Evolutionary conservation across 441 rosid species (phyloP).

Genomic region (Gossypium davidsonii): DNA sequence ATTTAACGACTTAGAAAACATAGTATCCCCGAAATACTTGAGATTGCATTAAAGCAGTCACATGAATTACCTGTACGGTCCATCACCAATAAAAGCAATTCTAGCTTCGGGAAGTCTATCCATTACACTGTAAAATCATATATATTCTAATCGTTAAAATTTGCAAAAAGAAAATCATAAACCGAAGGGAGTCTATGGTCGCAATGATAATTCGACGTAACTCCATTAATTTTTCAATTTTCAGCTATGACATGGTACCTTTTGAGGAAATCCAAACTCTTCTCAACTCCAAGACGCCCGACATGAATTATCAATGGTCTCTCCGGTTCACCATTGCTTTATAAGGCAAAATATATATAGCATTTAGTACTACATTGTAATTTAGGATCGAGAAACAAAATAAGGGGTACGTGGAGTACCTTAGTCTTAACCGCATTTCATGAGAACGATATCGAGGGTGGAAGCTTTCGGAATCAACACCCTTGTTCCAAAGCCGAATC

Average conservation of each 20-base stretch:
- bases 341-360: slow-evolving; percentile 17
- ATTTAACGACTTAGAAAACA: background rate
- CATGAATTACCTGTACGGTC: slow-evolving; percentile 68
- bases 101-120: slow-evolving; percentile 84
- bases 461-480: slow-evolving; percentile 91
- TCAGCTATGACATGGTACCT: slow-evolving; percentile 27
- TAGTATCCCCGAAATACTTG: background rate
- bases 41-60: background rate
- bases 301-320: slow-evolving; percentile 86
- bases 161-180: background rate
- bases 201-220: background rate
- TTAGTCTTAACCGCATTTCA: slow-evolving; percentile 80
- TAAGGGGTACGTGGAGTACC: slow-evolving; percentile 25
- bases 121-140: slow-evolving; percentile 61
- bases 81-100: slow-evolving; percentile 91
- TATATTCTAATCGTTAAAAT: slow-evolving; percentile 2
- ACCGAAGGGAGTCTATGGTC: background rate
- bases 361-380: background rate
- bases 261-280: slow-evolving; percentile 87
- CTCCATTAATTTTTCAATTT: background rate
- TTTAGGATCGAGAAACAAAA: slow-evolving; percentile 7
- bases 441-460: slow-evolving; percentile 66
- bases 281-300: slow-evolving; percentile 92
- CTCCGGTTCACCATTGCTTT: slow-evolving; percentile 87
- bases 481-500: slow-evolving; percentile 96